A percentile compares a stretch with the other conserved stretches of the same genome.
Evolutionary conservation across 768 basidiomycete genomes (phyloP).

Genomic region (Amanita phalloides): DNA sequence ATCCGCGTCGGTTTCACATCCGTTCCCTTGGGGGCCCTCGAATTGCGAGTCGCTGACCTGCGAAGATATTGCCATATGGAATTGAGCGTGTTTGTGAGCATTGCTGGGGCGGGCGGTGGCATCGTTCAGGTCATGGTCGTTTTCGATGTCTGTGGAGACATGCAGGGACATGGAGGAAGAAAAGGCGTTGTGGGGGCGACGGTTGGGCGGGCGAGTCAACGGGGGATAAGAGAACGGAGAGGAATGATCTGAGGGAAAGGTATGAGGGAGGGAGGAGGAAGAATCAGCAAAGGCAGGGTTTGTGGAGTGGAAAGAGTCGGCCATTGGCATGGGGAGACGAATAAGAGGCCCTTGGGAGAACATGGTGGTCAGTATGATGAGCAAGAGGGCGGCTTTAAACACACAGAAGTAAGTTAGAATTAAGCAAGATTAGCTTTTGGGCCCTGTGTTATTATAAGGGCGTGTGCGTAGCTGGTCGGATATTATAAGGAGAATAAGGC

Average conservation of each 20-base stretch:
- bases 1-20: not conserved
- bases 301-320: not conserved
- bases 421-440: conserved; percentile 5
- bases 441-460: conserved; percentile 2
- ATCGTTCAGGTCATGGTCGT: conserved; percentile 34
- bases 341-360: conserved; percentile 1
- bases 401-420: conserved; percentile 4
- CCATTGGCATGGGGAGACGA: not conserved
- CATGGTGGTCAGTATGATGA: conserved; percentile 1
- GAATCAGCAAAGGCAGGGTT: conserved; percentile 16
- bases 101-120: conserved; percentile 38
- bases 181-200: conserved; percentile 13
- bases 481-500: conserved; percentile 5
- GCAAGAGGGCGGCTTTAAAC: not conserved
- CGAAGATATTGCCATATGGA: conserved; percentile 18
- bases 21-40: not conserved
- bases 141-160: conserved; percentile 28
- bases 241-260: conserved; percentile 13
- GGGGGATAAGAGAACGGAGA: conserved; percentile 9
- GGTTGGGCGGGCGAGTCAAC: conserved; percentile 13
- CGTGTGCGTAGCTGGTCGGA: conserved; percentile 1
- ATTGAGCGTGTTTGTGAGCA: conserved; percentile 32
- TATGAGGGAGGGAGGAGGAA: conserved; percentile 23
- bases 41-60: not conserved
- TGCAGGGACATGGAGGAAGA: conserved; percentile 19